Evolutionary conservation across 2,329 filamentous ascomycete species (phyloP).

Genomic region (Plenodomus lindquistii): DNA sequence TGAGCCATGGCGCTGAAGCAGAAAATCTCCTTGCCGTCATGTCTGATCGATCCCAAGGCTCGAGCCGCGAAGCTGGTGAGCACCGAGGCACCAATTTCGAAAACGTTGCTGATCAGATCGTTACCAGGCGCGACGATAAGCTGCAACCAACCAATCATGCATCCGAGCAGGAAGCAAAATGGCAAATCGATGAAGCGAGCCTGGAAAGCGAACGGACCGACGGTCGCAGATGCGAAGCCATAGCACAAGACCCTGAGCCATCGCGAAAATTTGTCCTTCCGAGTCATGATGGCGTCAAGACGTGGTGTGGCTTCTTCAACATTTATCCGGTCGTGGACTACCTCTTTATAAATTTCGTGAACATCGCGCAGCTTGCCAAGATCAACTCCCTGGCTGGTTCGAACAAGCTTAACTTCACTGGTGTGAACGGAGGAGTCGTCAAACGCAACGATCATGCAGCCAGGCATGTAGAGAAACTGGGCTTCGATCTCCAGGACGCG

Average conservation of each 20-base stretch:
- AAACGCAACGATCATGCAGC: conserved; percentile 94
- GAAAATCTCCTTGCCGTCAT: conserved; percentile 48
- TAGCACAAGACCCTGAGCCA: conserved; percentile 65
- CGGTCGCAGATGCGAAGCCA: conserved; percentile 73
- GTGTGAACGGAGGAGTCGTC: conserved; percentile 74
- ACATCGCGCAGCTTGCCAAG: conserved; percentile 74
- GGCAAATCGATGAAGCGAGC: conserved; percentile 78
- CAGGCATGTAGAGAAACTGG: conserved; percentile 87
- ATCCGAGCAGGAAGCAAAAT: conserved; percentile 75
- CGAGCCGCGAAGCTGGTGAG: conserved; percentile 55
- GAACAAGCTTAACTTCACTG: conserved; percentile 77
- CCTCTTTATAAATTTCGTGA: conserved; percentile 78
- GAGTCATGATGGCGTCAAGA: conserved; percentile 65
- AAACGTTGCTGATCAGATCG: conserved; percentile 64
- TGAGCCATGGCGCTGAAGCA: conserved; percentile 58
- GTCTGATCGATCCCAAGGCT: conserved; percentile 53
- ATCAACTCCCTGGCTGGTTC: conserved; percentile 70
- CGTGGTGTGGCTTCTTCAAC: conserved; percentile 70
- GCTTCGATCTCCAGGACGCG: conserved; percentile 87
- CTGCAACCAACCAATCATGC: conserved; percentile 73
- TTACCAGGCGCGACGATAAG: conserved; percentile 75
- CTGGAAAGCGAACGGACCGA: conserved; percentile 80
- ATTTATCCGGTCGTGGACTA: conserved; percentile 75
- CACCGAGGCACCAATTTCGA: conserved; percentile 54
- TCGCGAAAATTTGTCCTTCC: conserved; percentile 56